A percentile compares a stretch with the other conserved stretches of the same genome.
phyloP scores from a whole-genome alignment of 139 green algal genomes.

The Auxenochlorella pyrenoidosa region DNA sequence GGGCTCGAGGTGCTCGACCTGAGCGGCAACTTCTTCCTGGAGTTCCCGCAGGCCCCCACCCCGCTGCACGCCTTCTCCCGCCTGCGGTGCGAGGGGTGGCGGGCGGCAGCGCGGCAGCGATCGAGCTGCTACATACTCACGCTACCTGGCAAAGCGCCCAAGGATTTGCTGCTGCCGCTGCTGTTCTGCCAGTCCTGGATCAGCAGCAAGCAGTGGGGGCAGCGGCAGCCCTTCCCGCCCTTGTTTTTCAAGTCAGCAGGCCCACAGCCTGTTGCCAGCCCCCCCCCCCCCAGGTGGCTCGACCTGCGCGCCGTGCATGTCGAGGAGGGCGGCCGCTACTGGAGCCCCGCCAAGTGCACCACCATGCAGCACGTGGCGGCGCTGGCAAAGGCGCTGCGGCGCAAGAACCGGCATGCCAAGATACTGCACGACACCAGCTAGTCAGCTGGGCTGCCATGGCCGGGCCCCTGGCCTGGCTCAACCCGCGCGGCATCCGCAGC shows the following conservation, averaged over 20 bases:
- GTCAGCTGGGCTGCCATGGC: background rate
- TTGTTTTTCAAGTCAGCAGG: too few species aligned
- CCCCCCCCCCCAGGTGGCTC: constrained; percentile 14
- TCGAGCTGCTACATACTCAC: too few species aligned
- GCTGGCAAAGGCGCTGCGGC: constrained; percentile 58
- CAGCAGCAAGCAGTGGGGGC: too few species aligned
- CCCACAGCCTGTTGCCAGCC: background rate
- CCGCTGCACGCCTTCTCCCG: constrained; percentile 33
- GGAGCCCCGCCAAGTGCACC: constrained; percentile 61
- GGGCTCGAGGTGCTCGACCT: constrained; percentile 43
- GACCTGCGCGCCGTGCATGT: constrained; percentile 63
- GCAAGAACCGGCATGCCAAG: constrained; percentile 16
- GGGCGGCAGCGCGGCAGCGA: too few species aligned
- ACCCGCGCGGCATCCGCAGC: background rate
- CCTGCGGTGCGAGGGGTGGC: constrained; percentile 10
- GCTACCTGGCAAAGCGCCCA: too few species aligned
- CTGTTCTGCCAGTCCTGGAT: too few species aligned
- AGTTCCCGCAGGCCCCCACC: constrained; percentile 29
- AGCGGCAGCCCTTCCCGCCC: too few species aligned
- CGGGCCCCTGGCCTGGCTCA: background rate
- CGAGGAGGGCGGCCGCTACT: constrained; percentile 44
- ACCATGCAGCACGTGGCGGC: constrained; percentile 64
- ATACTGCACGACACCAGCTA: constrained; percentile 49
- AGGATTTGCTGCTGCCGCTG: background rate
- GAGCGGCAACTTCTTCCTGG: constrained; percentile 11